Base-by-base conservation (phyloP, 805 yeast species). In the Yarrowia sp. region DNA sequence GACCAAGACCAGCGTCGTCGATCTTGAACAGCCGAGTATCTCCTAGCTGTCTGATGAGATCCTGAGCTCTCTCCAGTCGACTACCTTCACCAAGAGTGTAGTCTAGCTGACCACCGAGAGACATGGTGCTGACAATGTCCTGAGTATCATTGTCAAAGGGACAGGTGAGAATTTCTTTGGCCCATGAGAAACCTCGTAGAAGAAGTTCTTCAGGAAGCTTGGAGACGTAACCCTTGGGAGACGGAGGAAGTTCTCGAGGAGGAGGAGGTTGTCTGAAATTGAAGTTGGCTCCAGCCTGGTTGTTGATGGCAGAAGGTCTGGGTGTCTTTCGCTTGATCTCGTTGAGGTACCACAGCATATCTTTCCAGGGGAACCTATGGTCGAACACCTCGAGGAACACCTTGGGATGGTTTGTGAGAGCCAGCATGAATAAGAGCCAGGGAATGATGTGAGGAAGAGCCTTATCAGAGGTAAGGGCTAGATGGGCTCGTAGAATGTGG, bases 321-420 rank as follows among this genome's bases (percentile, higher is more conserved):
- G 16, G 3, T 2, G 46, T 26, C 43, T 43, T 56, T 7, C 49
- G 52, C 14, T 14, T 19, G 9, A 59, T 59, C 35, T 59, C 65
- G 11, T 59, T 59, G 3, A 59, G 65, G 11, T 48, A 63, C 56
- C 67, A 48, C 16, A 63, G 40, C 55, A 63, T n/a, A 14, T 63
- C 67, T 26, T 63, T 63, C 67, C 67, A 63, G 5, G 67, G 67
- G 35, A 63, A 63, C 12, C 67, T 19, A 15, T 63, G 67, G 40
- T 59, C 67, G 22, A 63, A 48, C 22, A 63, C 55, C n/a, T 63
- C 48, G 22, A 38, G 26, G 9, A 49, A 63, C 11, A 22, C 48
- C n/a, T 36, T 26, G 26, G 67, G 67, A 10, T 63, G 40, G 5
- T 38, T 48, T 15, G 56, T 14, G 8, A 63, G 65, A 14, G 67